These are phyloP conservation scores for Lentinula sp. DNA, from an alignment of 768 basidiomycete genomes.

Conservation along the genomic window DNA sequence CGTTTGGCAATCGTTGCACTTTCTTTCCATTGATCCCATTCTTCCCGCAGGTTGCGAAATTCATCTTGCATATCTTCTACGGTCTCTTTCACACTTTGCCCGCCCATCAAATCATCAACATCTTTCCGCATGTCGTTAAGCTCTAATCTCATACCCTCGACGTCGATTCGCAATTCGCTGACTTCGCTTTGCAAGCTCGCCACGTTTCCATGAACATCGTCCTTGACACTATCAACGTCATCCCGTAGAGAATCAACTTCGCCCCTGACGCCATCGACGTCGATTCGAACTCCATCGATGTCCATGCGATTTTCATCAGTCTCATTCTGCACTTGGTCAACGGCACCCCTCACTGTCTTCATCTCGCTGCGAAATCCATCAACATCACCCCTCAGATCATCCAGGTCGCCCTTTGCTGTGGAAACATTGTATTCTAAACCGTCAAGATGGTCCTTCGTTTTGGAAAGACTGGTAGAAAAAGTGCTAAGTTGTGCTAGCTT, in stretches of 20 bases:
- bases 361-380: neutral
- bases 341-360: neutral
- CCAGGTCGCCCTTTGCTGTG: neutral
- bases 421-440: neutral
- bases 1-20: neutral
- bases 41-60: neutral
- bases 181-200: neutral
- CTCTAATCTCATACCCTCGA: neutral
- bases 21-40: neutral
- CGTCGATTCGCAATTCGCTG: neutral
- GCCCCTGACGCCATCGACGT: neutral
- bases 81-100: neutral
- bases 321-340: neutral
- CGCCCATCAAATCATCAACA: neutral
- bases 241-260: neutral
- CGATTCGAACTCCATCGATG: neutral
- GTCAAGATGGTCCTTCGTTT: neutral
- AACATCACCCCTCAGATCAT: neutral
- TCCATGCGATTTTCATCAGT: neutral
- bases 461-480: constrained; percentile 6
- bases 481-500: constrained; percentile 12
- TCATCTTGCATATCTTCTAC: neutral
- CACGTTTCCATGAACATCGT: neutral
- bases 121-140: neutral
- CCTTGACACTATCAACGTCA: neutral